A percentile compares a stretch with the other conserved stretches of the same genome.
Evolutionary conservation across 2,329 filamentous ascomycete species (phyloP).

Genomic region (Calonectria pteridis): DNA sequence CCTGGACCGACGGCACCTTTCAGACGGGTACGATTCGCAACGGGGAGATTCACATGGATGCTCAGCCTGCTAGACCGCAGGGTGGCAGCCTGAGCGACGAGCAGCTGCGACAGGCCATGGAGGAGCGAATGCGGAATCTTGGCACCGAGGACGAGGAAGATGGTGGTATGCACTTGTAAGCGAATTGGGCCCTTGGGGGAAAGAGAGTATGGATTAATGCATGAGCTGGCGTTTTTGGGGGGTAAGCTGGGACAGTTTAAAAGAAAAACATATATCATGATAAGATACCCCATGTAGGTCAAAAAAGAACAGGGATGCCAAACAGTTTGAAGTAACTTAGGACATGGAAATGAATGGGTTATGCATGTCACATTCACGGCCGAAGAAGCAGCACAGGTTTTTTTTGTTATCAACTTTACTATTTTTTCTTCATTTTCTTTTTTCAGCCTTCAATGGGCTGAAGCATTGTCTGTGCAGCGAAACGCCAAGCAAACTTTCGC

Average conservation of each 20-base stretch:
- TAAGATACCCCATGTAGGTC: slow-evolving; percentile 39
- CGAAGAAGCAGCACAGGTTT: background rate
- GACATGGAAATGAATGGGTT: background rate
- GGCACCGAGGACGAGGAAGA: slow-evolving; percentile 60
- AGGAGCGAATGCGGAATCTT: slow-evolving; percentile 64
- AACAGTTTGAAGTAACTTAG: background rate
- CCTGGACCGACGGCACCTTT: slow-evolving; percentile 75
- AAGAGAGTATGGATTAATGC: background rate
- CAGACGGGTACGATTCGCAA: slow-evolving; percentile 69
- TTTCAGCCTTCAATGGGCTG: slow-evolving; percentile 33
- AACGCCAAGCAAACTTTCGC: slow-evolving; percentile 9
- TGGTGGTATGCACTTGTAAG: slow-evolving; percentile 72
- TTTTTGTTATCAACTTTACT: slow-evolving; percentile 8
- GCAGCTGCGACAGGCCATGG: slow-evolving; percentile 67
- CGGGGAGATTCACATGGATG: slow-evolving; percentile 62
- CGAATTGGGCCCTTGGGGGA: background rate
- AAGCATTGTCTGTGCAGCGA: slow-evolving; percentile 26
- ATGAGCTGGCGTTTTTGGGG: slow-evolving; percentile 42
- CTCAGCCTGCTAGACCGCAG: slow-evolving; percentile 34
- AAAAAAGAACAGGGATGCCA: slow-evolving; percentile 9
- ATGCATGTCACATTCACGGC: background rate
- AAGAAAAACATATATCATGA: slow-evolving; percentile 22
- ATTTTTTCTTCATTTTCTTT: slow-evolving; percentile 34
- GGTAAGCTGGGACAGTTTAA: slow-evolving; percentile 21
- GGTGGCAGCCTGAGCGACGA: slow-evolving; percentile 69